Evolutionary conservation across 2,329 filamentous ascomycete genomes (phyloP), one percentile per base, ranked within the genome.

Genomic region (Xylaria polymorpha): DNA sequence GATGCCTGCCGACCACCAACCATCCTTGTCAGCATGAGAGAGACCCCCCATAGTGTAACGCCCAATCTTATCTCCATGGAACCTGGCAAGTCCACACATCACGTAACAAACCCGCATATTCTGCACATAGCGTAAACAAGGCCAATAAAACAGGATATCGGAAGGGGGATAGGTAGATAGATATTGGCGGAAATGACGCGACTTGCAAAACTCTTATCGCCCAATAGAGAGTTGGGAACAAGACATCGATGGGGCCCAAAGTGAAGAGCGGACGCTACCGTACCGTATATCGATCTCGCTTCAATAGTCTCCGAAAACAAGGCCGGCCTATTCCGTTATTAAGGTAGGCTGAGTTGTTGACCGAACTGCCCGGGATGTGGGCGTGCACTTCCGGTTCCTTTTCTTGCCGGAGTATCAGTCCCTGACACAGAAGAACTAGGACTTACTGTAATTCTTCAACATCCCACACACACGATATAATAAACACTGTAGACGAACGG

Each of bases 191-290:
- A 65, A 51, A 15, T 57, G 15, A 9, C 41, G 32, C 58, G 37
- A 32, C 25, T 61, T 35, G 7, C 41, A 35, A 10, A 22, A 22
- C 22, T 55, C 53, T 68, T 61, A 65, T 68, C 61, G 48, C 32
- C 61, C 61, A 68, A 66, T 61, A n/a, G 58, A 53, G 25, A 12
- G 43, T 15, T 35, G 48, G 35, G 48, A 32, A 32, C 4, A 60
- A 29, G 37, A 22, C 46, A 18, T 29, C 22, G 18, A 58, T 39
- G 51, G 60, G 35, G 7, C 22, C n/a, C 12, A 10, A 39, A 29
- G 15, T 20, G 58, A 14, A 20, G 32, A 7, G n/a, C 35, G 20
- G 14, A n/a, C 35, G 20, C 53, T 39, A 37, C 29, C 32, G 35
- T 39, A 37, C 29, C 32, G 35, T 3, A 51, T 18, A 43, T 50